phyloP scores from a whole-genome alignment of 768 basidiomycete genomes.

The Pleurotus pulmonarius region DNA sequence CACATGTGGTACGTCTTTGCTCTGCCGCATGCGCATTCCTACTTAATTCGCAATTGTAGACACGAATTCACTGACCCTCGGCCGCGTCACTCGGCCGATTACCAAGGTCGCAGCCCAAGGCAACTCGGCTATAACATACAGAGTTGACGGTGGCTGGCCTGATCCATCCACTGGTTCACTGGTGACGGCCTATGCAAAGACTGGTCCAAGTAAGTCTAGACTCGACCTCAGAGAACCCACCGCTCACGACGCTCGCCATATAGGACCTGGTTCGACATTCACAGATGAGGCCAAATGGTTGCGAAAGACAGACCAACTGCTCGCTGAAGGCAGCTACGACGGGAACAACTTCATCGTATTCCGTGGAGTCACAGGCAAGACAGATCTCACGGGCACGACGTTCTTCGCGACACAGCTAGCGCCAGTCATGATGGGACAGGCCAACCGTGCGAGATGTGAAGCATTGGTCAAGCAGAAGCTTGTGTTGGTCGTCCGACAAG shows the following conservation, averaged over 20 bases:
- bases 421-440: background rate
- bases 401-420: background rate
- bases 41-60: background rate
- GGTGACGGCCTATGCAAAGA: background rate
- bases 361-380: background rate
- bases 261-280: background rate
- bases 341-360: background rate
- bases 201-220: background rate
- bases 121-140: background rate
- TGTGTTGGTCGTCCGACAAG: background rate
- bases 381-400: background rate
- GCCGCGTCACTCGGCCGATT: background rate
- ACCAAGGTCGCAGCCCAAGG: background rate
- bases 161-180: background rate
- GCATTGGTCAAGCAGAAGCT: background rate
- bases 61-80: background rate
- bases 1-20: background rate
- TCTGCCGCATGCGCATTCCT: no score
- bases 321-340: background rate
- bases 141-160: background rate
- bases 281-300: background rate
- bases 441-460: background rate
- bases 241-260: background rate
- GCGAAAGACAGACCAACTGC: background rate
- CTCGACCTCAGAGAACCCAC: background rate